phyloP scores from a whole-genome alignment of 371 early-diverging fungal genomes.

The Blakeslea trispora region DNA sequence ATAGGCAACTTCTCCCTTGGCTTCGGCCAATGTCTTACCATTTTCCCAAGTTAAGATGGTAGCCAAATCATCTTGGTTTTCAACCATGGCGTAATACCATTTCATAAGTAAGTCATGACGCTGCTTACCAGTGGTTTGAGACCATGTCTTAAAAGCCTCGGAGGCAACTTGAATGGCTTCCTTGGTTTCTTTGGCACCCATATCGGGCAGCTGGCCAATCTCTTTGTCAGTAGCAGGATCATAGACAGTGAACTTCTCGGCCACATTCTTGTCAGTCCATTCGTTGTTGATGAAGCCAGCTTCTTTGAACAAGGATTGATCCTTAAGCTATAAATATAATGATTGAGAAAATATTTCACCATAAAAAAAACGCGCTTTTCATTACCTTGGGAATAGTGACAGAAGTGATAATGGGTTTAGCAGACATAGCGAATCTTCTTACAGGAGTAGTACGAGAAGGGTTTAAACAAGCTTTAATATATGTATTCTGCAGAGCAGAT shows the following conservation, averaged over 20 bases:
- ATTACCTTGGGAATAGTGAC: slow-evolving; percentile 39
- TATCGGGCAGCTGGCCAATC: slow-evolving; percentile 69
- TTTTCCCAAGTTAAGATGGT: slow-evolving; percentile 77
- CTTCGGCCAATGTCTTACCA: slow-evolving; percentile 65
- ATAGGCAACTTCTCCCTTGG: slow-evolving; percentile 79
- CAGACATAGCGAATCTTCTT: slow-evolving; percentile 18
- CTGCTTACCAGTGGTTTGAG: slow-evolving; percentile 61
- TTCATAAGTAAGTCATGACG: slow-evolving; percentile 65
- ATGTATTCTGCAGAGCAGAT: slow-evolving; percentile 33
- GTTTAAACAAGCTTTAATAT: slow-evolving; percentile 37
- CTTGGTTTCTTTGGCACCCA: slow-evolving; percentile 62
- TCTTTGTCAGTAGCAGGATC: slow-evolving; percentile 74
- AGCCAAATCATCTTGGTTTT: slow-evolving; percentile 75
- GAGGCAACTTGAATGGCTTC: slow-evolving; percentile 64
- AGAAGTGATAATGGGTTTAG: slow-evolving; percentile 24
- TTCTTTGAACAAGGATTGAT: slow-evolving; percentile 51
- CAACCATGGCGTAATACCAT: slow-evolving; percentile 72
- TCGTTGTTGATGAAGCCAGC: slow-evolving; percentile 57
- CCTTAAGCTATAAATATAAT: slow-evolving; percentile 45
- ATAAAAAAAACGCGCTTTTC: background rate
- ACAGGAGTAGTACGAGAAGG: slow-evolving; percentile 16
- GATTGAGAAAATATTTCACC: background rate
- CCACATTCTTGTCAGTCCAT: slow-evolving; percentile 50
- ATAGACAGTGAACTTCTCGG: slow-evolving; percentile 50
- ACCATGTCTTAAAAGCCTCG: slow-evolving; percentile 65